Percentiles rank a stretch among this genome's conserved stretches.
Conservation (phyloP, 768 basidiomycete genomes). For the Galerina sulciceps region DNA sequence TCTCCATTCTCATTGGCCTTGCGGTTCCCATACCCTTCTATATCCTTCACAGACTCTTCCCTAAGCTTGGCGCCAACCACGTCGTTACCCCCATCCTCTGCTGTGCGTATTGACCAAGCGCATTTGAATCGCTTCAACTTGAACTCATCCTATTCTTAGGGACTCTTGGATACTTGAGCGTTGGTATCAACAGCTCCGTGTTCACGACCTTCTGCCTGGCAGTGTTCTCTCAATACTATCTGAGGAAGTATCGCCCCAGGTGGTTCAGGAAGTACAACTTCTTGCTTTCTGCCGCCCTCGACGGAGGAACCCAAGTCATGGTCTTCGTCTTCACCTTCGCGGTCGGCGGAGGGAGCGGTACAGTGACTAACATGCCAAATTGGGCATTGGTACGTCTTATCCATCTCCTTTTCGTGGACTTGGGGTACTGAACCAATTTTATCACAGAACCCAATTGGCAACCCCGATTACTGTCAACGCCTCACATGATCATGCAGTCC, state of each 20-base stretch:
- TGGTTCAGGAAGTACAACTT: slow-evolving; percentile 60
- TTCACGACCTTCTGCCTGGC: slow-evolving; percentile 49
- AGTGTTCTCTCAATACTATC: slow-evolving; percentile 50
- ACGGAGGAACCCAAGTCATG: slow-evolving; percentile 57
- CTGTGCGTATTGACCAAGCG: slow-evolving; percentile 24
- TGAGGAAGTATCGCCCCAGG: slow-evolving; percentile 43
- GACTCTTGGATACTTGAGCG: slow-evolving; percentile 51
- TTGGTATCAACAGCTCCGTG: slow-evolving; percentile 61
- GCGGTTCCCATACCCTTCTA: slow-evolving; percentile 61
- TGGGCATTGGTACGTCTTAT: slow-evolving; percentile 17
- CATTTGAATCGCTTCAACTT: neutral
- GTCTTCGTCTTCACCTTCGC: slow-evolving; percentile 50
- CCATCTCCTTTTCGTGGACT: neutral
- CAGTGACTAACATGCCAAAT: slow-evolving; percentile 8
- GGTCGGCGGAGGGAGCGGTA: slow-evolving; percentile 34
- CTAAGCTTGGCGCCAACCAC: slow-evolving; percentile 48
- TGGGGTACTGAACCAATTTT: neutral
- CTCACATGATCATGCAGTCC: neutral
- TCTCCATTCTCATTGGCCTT: slow-evolving; percentile 52
- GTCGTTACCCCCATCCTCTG: slow-evolving; percentile 56
- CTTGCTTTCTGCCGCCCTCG: slow-evolving; percentile 53
- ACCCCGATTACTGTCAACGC: slow-evolving; percentile 29
- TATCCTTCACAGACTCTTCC: slow-evolving; percentile 50
- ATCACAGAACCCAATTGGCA: slow-evolving; percentile 25
- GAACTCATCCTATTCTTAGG: slow-evolving; percentile 23